Base-by-base conservation (phyloP, 345 rosid genomes). In the Rubroshorea leprosula region DNA sequence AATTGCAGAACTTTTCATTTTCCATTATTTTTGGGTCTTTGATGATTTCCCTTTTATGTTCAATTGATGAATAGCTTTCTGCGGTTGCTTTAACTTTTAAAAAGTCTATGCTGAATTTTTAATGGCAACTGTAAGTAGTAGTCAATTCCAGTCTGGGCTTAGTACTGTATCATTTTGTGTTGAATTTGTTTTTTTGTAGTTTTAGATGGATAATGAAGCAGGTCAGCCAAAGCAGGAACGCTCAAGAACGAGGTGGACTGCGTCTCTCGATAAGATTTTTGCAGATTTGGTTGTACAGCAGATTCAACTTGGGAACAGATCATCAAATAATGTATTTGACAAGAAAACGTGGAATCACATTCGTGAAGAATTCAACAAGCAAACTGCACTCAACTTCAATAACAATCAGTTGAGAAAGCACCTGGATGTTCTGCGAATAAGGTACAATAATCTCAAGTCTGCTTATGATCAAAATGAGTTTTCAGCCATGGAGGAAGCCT, bases 401-500 rank as follows among this genome's bases (percentile, higher is more conserved):
- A 87, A 74, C 71, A 83, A 80, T 61, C 97, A 90, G 49, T 46
- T 87, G 69, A 78, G 95, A 65, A 87, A 90, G 67, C 97, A 86
- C 69, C 62, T 86, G 5, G 83, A 81, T 55, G 92, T 87, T 39
- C 81, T 90, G 62, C 74, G 95, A 56, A 77, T 78, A 5, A 87
- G 97, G 10, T 90, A 77, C 54, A 53, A 73, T 24, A 73, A 73
- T 45, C 54, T 90, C 11, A 86, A 79, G 63, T 73, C 92, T 12
- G 63, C 90, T 9, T 67, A 67, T 58, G 73, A 58, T 61, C 86
- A 78, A 47, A 82, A 76, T 65, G 87, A 80, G 17, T 72, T 78
- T 68, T 57, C 70, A 0, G 49, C 31, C 31, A 23, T 77, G 14
- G 89, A 82, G 23, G 94, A 80, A 62, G 38, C 91, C 13, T 74